Evolutionary conservation across 179 eudicot species (phyloP), one percentile per base, ranked within the genome.

Genomic region (Patellifolia procumbens): DNA sequence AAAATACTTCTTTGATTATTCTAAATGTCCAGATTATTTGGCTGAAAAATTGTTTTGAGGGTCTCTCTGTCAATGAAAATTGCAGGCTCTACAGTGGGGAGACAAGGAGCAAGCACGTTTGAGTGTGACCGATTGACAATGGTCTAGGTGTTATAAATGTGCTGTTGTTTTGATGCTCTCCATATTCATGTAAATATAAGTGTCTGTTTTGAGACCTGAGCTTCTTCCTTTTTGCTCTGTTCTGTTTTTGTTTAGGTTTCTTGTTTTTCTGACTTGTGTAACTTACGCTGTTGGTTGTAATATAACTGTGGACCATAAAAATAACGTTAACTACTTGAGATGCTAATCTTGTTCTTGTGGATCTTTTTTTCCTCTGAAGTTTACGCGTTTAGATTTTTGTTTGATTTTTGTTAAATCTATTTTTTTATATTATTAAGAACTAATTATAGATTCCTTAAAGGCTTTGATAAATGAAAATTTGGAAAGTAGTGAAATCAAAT

Each of bases 61-160:
- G 1, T 62, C 43, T 76, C 12, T 1, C 0, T 20, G 15, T 13
- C 7, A 0, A 32, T 29, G 1, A 3, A 48, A 16, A 31, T 49
- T 0, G 42, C 88, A 92, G 97, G 97, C 91, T 92, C 70, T 91
- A 92, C 87, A 92, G 93, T 73, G 89, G 81, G 45, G 97, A 92
- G 13, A 86, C 90, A 0, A 87, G 86, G 88, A 89, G 94, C 94
- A 84, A 81, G 81, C 90, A 88, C 66, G 71, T 78, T 12, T 86
- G 20, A 10, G 42, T 11, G 26, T 48, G 69, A 77, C 42, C 68
- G 11, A 19, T 19, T 22, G 43, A 48, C 13, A 39, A 65, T 7
- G 51, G 34, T 75, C 34, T 22, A 61, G 2, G 17, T 22, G 61
- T 22, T 1, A 56, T 7, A 12, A 24, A 12, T 24, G 13, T 43